Evolutionary conservation across 2,329 filamentous ascomycete species (phyloP), one percentile per base, ranked within the genome.

Genomic region (Aspergillus bombycis): DNA sequence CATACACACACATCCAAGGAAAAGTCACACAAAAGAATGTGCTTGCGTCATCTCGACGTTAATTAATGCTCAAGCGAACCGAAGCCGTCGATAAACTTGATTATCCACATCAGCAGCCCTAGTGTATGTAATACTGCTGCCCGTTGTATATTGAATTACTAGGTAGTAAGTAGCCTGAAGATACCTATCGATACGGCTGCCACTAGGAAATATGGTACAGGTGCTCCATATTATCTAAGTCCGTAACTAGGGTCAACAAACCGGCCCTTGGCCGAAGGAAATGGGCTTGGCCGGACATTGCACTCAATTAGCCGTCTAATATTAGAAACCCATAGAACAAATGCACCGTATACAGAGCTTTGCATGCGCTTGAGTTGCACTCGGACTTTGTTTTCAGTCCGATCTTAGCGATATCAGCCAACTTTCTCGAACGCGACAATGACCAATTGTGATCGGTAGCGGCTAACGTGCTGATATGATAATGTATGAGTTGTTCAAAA

Each of bases 381-480:
- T 46, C 11, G 21, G 11, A 48, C 23, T 26, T 28, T 48, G 45
- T 26, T 10, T 48, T 16, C 12, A 28, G 16, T 8, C 3, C 11
- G 1, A 26, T 28, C 45, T 5, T 14, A 28, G 21, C 23, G 1
- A 14, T 14, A 26, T n/a, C 21, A 46, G 21, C n/a, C 43, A 23
- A 5, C 45, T 32, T 34, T 19, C 28, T 32, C 21, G 8, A 52
- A 52, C 16, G 8, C 28, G 9, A 26, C 2, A 52, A 52, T 32
- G 26, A 19, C 52, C 34, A 55, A 55, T 55, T 19, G 32, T 16
- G 26, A 38, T 23, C 11, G 21, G 32, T 19, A 38, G 32, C 11
- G 14, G 38, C 28, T 12, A 26, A 43, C n/a, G 23, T 38, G 57
- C 53, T 14, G 48, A 60, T 52, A 32, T 61, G 55, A 57, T 50